These are phyloP conservation scores for Fusarium pseudograminearum DNA, from an alignment of 2,329 filamentous ascomycete genomes.

Conservation along the genomic window DNA sequence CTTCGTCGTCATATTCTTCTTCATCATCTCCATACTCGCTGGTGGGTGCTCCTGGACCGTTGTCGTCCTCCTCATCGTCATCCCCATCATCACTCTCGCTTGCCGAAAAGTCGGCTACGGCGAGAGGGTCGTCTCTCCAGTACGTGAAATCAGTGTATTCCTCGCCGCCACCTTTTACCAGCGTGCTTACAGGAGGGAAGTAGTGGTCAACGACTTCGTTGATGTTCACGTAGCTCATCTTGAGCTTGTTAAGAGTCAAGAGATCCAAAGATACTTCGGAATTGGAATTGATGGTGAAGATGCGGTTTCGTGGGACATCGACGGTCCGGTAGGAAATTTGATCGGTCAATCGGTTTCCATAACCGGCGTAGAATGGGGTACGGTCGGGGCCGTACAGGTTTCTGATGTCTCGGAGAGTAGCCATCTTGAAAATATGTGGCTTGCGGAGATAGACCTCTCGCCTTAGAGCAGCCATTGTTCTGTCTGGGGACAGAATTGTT, in stretches of 20 bases:
- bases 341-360: constrained; percentile 95
- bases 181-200: constrained; percentile 89
- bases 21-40: constrained; percentile 59
- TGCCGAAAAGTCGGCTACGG: constrained; percentile 88
- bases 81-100: constrained; percentile 74
- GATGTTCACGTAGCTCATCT: constrained; percentile 97
- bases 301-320: constrained; percentile 91
- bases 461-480: constrained; percentile 91
- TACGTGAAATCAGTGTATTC: constrained; percentile 98
- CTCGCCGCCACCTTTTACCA: constrained; percentile 90
- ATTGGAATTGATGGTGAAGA: constrained; percentile 99
- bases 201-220: constrained; percentile 98
- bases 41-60: constrained; percentile 65
- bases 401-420: constrained; percentile 92
- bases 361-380: constrained; percentile 95
- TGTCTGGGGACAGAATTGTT: constrained; percentile 93
- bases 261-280: constrained; percentile 94
- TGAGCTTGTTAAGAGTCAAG: constrained; percentile 91
- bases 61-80: constrained; percentile 59
- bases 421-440: constrained; percentile 99
- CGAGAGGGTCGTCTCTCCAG: constrained; percentile 88
- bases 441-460: constrained; percentile 95
- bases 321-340: constrained; percentile 96
- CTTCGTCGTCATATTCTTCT: constrained; percentile 60
- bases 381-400: constrained; percentile 82